Base-by-base conservation (phyloP, 139 green algal genomes). In the Chlorella sp. region DNA sequence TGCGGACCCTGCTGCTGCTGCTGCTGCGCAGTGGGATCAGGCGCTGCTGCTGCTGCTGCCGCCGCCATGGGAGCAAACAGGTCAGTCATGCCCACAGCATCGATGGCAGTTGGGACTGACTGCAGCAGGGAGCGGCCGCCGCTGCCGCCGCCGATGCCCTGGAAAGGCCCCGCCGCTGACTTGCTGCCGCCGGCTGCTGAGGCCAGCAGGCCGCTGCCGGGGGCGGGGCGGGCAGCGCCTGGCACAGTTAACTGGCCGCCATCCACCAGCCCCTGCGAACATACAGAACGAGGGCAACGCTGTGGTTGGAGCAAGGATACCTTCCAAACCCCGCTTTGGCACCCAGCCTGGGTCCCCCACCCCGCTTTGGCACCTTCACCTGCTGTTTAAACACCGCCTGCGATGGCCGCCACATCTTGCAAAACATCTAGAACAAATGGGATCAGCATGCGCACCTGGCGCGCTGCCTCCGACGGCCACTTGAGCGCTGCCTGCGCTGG, bases 111-210 rank as follows among this genome's bases (percentile, higher is more conserved):
- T 2, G 86, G 86, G 36, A 79, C 86, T 28, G 58, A 43, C 64
- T 86, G 80, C 58, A 87, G 38, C 65, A 89, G 76, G n/a, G 65
- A 76, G 64, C 79, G 65, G 9, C 64, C 79, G 65, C 64, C n/a
- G 83, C 72, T 62, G 9, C 19, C 9, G 56, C 56, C 51, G 14
- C 28, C 73, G 2, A 65, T 41, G 2, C 19, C 34, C 16, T 64
- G 64, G 38, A 76, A 85, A 20, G 64, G 81, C 41, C 72, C 65
- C 0, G 54, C 17, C 22, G 51, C 51, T 60, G 51, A 2, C 51
- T 60, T 60, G 51, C 51, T 24, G n/a, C n/a, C 0, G 28, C 81
- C 32, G 30, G 36, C 58, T 14, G 54, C 36, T 26, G 51, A 54
- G 7, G 14, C 56, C 13, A 30, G 22, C 9, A 16, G 32, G 32